These are phyloP conservation scores for Orobanche coerulescens DNA, from an alignment of 257 asterid species.

Conservation along the genomic window DNA sequence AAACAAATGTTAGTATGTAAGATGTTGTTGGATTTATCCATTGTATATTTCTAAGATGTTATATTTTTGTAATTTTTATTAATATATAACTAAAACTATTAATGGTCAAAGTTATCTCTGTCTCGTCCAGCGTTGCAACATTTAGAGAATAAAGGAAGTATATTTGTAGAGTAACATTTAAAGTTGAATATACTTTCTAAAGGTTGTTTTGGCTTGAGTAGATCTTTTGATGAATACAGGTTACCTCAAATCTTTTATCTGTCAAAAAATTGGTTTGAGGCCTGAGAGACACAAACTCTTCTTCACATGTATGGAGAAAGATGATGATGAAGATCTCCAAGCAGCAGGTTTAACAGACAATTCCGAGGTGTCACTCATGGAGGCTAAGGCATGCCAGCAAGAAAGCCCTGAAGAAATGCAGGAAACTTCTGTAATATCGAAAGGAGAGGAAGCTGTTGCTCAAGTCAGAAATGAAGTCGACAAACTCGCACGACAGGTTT, in stretches of 20 bases:
- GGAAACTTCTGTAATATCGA: constrained; percentile 35
- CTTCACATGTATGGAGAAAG: constrained; percentile 56
- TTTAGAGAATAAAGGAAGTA: too few species aligned
- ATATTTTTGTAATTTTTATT: too few species aligned
- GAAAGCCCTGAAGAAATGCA: constrained; percentile 31
- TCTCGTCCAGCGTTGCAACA: too few species aligned
- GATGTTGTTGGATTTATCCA: too few species aligned
- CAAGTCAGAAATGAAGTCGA: constrained; percentile 65
- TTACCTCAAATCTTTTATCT: constrained; percentile 49
- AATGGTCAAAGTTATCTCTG: too few species aligned
- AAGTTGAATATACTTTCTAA: background rate
- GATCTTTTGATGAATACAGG: constrained; percentile 33
- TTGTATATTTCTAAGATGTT: too few species aligned
- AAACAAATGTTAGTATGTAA: too few species aligned
- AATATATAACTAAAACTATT: too few species aligned
- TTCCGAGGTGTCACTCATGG: constrained; percentile 47
- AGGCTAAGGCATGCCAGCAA: constrained; percentile 23
- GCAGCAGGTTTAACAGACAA: constrained; percentile 54
- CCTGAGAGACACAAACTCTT: constrained; percentile 52
- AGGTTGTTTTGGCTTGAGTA: constrained; percentile 10
- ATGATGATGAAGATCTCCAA: constrained; percentile 48
- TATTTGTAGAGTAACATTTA: background rate
- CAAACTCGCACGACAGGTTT: constrained; percentile 62
- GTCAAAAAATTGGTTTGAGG: constrained; percentile 44
- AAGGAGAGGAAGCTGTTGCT: constrained; percentile 58